A percentile compares a stretch with the other conserved stretches of the same genome.
phyloP scores from a whole-genome alignment of 306 rosid genomes.

The Prosopis cineraria region DNA sequence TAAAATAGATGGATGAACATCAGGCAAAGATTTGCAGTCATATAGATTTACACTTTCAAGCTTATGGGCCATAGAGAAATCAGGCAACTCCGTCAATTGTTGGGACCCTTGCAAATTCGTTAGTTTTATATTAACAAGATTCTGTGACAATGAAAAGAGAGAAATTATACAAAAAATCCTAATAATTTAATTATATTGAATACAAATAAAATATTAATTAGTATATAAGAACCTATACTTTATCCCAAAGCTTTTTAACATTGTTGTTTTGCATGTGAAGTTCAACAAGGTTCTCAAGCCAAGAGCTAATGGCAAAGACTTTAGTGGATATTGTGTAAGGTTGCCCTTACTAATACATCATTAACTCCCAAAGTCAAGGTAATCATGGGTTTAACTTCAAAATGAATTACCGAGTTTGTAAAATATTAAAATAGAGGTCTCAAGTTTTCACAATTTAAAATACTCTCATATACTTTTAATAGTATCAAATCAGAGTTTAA shows the following conservation, averaged over 20 bases:
- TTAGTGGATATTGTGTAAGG: conserved; percentile 34
- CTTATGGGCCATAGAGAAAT: background rate
- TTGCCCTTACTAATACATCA: too few relatives aligned
- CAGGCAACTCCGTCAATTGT: too few relatives aligned
- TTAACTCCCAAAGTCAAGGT: too few relatives aligned
- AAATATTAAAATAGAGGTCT: too few relatives aligned
- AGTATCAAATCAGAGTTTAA: too few relatives aligned
- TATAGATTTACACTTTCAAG: background rate
- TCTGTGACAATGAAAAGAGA: conserved; percentile 13
- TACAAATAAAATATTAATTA: background rate
- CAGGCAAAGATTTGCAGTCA: too few relatives aligned
- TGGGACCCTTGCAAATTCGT: background rate
- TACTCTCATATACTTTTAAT: too few relatives aligned
- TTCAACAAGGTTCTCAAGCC: conserved; percentile 23
- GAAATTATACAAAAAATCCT: background rate
- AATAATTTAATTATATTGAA: background rate
- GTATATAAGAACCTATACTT: conserved; percentile 21
- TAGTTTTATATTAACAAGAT: background rate
- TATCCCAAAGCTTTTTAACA: conserved; percentile 32
- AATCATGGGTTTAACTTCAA: too few relatives aligned
- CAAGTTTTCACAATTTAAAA: too few relatives aligned
- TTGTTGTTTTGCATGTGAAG: conserved; percentile 22
- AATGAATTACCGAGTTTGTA: too few relatives aligned
- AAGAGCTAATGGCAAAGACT: conserved; percentile 31
- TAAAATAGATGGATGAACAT: background rate